These are phyloP conservation scores for Candida quercuum DNA, from an alignment of 805 yeast genomes.

Conservation along the genomic window DNA sequence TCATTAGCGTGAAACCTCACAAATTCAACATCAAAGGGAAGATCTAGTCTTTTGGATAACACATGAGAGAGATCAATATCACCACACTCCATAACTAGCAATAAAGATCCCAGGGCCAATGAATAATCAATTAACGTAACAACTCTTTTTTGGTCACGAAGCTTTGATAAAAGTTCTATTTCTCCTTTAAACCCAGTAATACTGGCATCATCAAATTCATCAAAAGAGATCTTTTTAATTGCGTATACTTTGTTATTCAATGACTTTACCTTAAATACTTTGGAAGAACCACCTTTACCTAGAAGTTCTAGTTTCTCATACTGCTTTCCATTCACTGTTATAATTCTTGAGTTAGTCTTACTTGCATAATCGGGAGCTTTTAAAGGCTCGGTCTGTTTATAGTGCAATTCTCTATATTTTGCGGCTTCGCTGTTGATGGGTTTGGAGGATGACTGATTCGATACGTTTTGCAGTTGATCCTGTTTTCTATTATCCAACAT, in stretches of 20 bases:
- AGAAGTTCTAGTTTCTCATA: constrained; percentile 74
- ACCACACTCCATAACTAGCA: constrained; percentile 91
- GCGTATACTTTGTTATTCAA: constrained; percentile 62
- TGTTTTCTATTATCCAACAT: constrained; percentile 10
- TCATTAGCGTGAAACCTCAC: constrained; percentile 77
- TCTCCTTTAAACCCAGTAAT: constrained; percentile 85
- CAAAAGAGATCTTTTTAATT: constrained; percentile 73
- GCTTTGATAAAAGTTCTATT: constrained; percentile 61
- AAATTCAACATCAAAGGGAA: constrained; percentile 63
- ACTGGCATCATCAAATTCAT: constrained; percentile 72
- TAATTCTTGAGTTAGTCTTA: constrained; percentile 15
- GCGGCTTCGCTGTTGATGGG: constrained; percentile 1
- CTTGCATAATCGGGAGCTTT: constrained; percentile 19
- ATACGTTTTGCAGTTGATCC: constrained; percentile 7
- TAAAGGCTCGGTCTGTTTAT: constrained; percentile 17
- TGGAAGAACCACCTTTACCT: constrained; percentile 91
- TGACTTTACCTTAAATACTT: constrained; percentile 74
- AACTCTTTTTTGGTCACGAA: constrained; percentile 63
- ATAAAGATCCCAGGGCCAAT: constrained; percentile 56
- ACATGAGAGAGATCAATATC: constrained; percentile 86
- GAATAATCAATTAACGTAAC: constrained; percentile 73
- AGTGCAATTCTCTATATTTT: constrained; percentile 14
- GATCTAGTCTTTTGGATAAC: constrained; percentile 46
- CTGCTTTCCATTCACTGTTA: constrained; percentile 50
- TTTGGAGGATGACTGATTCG: constrained; percentile 2